Conservation (phyloP, 805 yeast species). For the Schwanniomyces occidentalis region DNA sequence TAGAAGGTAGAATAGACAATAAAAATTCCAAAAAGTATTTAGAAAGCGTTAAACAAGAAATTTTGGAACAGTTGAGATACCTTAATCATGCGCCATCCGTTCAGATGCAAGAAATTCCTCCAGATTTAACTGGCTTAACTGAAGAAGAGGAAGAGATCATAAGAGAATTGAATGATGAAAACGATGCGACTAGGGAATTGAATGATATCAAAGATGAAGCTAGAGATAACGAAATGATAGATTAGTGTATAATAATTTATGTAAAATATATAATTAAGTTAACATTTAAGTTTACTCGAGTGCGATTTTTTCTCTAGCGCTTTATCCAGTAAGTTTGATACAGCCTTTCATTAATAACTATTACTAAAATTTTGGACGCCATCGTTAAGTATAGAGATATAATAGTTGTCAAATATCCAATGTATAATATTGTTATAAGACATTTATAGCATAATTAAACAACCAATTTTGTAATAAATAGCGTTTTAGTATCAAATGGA, state of each 20-base stretch:
- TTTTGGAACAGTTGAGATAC: constrained; percentile 77
- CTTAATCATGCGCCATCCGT: constrained; percentile 94
- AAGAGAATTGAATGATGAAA: constrained; percentile 37
- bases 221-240: constrained; percentile 19
- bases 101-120: constrained; percentile 88
- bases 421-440: background rate
- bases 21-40: constrained; percentile 80
- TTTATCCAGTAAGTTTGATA: too few relatives aligned
- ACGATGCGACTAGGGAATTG: constrained; percentile 13
- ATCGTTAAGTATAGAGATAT: too few relatives aligned
- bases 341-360: too few relatives aligned
- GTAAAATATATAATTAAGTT: too few relatives aligned
- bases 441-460: background rate
- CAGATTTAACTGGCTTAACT: constrained; percentile 48
- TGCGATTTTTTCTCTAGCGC: too few relatives aligned
- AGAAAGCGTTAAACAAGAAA: constrained; percentile 72
- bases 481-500: constrained; percentile 18
- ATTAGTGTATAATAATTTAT: constrained; percentile 8
- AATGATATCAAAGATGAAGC: constrained; percentile 26
- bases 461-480: background rate
- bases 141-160: constrained; percentile 43
- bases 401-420: background rate
- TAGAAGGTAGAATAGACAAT: constrained; percentile 67
- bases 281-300: too few relatives aligned
- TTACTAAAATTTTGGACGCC: too few relatives aligned